These are phyloP conservation scores for Lithospermum erythrorhizon DNA, from an alignment of 257 asterid species.

Conservation along the genomic window DNA sequence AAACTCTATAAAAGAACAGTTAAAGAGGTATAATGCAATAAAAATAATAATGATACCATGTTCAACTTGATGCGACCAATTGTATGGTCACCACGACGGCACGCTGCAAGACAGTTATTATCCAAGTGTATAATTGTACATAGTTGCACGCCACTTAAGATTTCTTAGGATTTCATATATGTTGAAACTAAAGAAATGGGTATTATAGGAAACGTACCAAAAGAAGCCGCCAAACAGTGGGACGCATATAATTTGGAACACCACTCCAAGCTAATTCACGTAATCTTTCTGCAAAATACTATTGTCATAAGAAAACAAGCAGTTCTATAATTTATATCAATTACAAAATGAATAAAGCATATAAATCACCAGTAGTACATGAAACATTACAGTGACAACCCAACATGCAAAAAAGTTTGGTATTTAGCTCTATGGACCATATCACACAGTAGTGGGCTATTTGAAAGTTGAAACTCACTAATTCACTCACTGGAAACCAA, in stretches of 20 bases:
- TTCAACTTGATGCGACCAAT: background rate
- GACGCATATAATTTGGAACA: constrained; percentile 83
- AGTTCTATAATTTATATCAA: background rate
- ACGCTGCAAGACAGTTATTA: background rate
- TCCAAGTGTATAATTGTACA: background rate
- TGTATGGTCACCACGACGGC: background rate
- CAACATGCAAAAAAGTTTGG: too few relatives aligned
- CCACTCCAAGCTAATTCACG: constrained; percentile 99
- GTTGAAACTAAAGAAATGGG: background rate
- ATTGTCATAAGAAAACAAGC: constrained; percentile 2
- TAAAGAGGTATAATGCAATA: too few relatives aligned
- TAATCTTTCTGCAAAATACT: constrained; percentile 58
- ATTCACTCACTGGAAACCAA: background rate
- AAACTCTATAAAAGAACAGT: background rate
- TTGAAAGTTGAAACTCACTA: background rate
- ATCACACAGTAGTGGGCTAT: background rate
- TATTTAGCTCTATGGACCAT: too few relatives aligned
- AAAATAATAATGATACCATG: too few relatives aligned
- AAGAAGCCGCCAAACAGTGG: constrained; percentile 90
- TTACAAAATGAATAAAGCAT: background rate
- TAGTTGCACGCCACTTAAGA: background rate
- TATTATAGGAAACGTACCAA: constrained; percentile 43
- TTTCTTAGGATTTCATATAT: background rate
- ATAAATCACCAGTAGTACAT: background rate
- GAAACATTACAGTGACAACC: background rate